phyloP scores from a whole-genome alignment of 108 stramenopile genomes.

The Skeletonema tropicum region DNA sequence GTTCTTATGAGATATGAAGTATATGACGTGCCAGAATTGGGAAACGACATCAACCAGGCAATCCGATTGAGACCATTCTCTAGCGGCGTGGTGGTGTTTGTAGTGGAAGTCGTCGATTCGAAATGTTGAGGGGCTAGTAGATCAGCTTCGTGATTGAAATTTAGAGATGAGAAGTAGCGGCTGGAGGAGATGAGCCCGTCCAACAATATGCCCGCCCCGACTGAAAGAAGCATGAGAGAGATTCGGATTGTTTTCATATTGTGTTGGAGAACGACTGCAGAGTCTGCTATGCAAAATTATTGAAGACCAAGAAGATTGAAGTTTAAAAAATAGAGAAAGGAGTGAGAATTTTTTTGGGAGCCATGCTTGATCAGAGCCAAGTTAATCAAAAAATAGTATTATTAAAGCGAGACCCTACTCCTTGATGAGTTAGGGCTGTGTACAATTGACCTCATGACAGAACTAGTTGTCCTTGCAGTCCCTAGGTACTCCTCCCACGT shows the following conservation, averaged over 20 bases:
- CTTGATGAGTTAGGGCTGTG: no score
- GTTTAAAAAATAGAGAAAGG: no score
- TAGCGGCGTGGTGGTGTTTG: not conserved
- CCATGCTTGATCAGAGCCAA: no score
- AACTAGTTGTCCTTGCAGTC: no score
- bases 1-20: slow-evolving; percentile 9
- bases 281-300: no score
- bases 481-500: no score
- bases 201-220: slow-evolving; percentile 1
- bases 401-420: no score
- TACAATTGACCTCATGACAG: no score
- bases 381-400: no score
- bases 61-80: not conserved
- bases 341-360: no score
- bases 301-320: no score
- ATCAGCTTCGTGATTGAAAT: not conserved
- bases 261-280: no score
- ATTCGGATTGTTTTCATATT: not conserved
- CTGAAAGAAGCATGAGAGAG: not conserved
- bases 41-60: slow-evolving; percentile 28
- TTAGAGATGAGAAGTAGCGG: not conserved
- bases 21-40: slow-evolving; percentile 29
- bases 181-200: not conserved
- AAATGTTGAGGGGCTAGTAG: not conserved
- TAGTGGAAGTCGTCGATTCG: not conserved